Base-by-base conservation (phyloP, 495 filamentous ascomycete genomes). In the Symbiotaphrina buchneri region DNA sequence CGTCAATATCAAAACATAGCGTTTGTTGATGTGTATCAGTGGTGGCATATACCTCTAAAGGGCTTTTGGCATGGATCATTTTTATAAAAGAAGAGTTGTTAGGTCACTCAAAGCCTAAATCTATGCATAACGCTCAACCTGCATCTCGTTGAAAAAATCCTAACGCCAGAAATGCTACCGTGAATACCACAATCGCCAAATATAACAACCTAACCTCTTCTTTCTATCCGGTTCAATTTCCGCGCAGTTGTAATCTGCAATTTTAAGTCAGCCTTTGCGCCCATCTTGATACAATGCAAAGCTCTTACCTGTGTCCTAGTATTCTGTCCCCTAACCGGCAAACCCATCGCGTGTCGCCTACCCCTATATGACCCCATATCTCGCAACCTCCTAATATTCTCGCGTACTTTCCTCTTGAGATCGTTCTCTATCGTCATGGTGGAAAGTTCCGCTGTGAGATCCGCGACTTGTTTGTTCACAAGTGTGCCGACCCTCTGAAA, bases 341-440 rank as follows among this genome's bases (percentile, higher is more conserved):
- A 50, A 28, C 69, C 65, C 67, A 91, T 73, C 23, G 83, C 85
- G 62, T 97, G 87, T 38, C 90, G 57, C 48, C 79, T 67, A 32
- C 87, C 87, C 22, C 90, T 58, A 51, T 92, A 91, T 8, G 77
- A 69, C 21, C 85, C 85, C 54, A 91, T 92, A 48, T 93, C 84
- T 46, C 74, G 72, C 48, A 97, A 45, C 21, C 87, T 63, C 43
- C 62, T 63, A 41, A 97, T 91, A 45, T 95, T 79, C 19, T 92
- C 81, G 40, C 67, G 53, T 24, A 92, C 41, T 31, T 78, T 58
- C 47, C 72, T 60, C 45, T 69, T 57, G 36, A 91, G 58, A 40
- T 97, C 84, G 43, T 78, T 92, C 49, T 95, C 90, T 37, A 92
- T 81, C 25, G 73, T 90, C 83, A 97, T 83, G 7, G 69, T 71